phyloP scores from a whole-genome alignment of 306 rosid genomes.

The Vicia villosa region DNA sequence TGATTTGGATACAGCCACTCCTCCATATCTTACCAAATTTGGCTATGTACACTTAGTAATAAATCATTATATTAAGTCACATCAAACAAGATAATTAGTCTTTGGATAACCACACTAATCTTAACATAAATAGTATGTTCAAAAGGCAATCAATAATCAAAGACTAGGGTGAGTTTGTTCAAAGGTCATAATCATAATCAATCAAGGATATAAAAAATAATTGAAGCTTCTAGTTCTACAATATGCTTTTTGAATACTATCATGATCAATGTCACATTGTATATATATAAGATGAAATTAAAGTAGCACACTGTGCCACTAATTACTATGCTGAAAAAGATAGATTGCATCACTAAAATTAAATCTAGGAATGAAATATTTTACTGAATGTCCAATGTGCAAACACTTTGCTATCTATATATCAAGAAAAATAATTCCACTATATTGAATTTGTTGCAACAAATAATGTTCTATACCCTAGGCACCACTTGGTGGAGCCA shows the following conservation, averaged over 20 bases:
- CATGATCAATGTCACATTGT: slow-evolving; percentile 21
- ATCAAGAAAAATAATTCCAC: slow-evolving; percentile 8
- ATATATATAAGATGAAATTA: background rate
- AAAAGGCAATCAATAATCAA: slow-evolving; percentile 46
- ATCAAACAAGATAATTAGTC: slow-evolving; percentile 34
- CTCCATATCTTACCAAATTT: slow-evolving; percentile 34
- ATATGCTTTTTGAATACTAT: slow-evolving; percentile 26
- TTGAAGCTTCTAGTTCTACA: no score
- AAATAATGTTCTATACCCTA: slow-evolving; percentile 9
- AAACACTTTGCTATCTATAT: slow-evolving; percentile 46
- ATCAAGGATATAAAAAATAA: slow-evolving; percentile 17
- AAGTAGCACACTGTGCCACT: slow-evolving; percentile 40
- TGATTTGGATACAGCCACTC: slow-evolving; percentile 29
- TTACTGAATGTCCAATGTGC: slow-evolving; percentile 58
- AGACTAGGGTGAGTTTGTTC: slow-evolving; percentile 43
- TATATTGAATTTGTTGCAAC: slow-evolving; percentile 19
- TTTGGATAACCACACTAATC: slow-evolving; percentile 39
- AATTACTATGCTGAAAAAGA: slow-evolving; percentile 35
- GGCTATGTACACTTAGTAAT: slow-evolving; percentile 16
- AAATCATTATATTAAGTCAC: slow-evolving; percentile 16
- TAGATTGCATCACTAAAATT: slow-evolving; percentile 60
- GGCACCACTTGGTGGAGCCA: slow-evolving; percentile 39
- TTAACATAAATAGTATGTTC: slow-evolving; percentile 34
- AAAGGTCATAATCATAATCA: slow-evolving; percentile 56
- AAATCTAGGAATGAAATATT: slow-evolving; percentile 22